Evolutionary conservation across 2,329 filamentous ascomycete species (phyloP), one percentile per base, ranked within the genome.

Genomic region (Aspergillus luchuensis): DNA sequence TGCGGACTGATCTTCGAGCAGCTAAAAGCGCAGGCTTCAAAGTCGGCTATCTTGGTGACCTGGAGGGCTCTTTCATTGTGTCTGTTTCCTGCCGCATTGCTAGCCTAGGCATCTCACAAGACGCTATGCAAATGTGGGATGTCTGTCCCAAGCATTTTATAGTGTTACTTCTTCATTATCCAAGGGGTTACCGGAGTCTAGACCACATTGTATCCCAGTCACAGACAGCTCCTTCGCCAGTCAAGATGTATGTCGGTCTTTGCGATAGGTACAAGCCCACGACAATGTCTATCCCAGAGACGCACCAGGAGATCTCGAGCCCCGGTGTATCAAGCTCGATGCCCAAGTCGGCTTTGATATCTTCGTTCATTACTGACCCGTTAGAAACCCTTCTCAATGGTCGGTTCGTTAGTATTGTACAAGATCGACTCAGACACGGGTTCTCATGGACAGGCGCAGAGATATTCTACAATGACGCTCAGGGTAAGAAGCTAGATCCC

Each of bases 71-170:
- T 3, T 63, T 81, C 56, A 84, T 84, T 61, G 74, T 95, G 17
- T 87, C 86, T 4, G 75, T 95, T 2, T 91, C 92, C 0, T 84
- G 90, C 30, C 87, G 86, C 4, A 84, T 91, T 30, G 79, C 83
- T 4, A 90, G 89, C 67, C 83, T 97, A 1, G 87, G 85, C 0
- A 85, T 97, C 11, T 89, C 91, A 0, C 83, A 89, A 39, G 90
- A 93, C 69, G 88, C 87, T 0, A 84, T 91, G 74, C 83, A 89
- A 69, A 90, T 92, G 1, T 97, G 92, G 92, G 84, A 89, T 61
- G 73, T 97, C 10, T 76, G 84, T 13, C 76, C 81, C 0, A 75
- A 81, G 0, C 88, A 92, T 36, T 93, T 94, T 69, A 74, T 96
- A 41, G 84, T 94, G 4, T 80, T 96, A 4, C 79, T 97, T 21